Base-by-base conservation (phyloP, 2,329 filamentous ascomycete genomes). In the Botrytis fabae region DNA sequence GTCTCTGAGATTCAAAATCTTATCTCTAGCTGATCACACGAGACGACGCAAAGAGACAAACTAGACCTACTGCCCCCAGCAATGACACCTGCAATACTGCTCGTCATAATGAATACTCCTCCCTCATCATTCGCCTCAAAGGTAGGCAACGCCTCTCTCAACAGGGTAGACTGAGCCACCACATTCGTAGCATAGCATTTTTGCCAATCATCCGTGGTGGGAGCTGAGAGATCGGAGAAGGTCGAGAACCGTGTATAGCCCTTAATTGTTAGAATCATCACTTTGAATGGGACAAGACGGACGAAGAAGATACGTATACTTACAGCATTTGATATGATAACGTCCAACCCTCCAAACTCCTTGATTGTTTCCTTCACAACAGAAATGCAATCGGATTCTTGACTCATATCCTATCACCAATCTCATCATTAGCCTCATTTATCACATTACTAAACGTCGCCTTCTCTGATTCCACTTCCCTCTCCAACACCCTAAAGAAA, bases 311-410 rank as follows among this genome's bases (percentile, higher is more conserved):
- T 14, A 16, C n/a, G 18, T 42, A 2, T 18, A 81, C 85, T 64
- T 78, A 89, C 87, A 28, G 90, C 90, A 80, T 92, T 92, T 18
- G 88, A 88, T 75, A 92, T 84, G 38, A 92, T 84, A 72, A 92
- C 83, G 81, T 92, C 90, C 44, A 93, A 79, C 0, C 90, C 90
- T 4, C 89, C 90, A 35, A 92, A 81, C 35, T 83, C 80, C 70
- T 85, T 82, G 74, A 89, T 85, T 3, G 88, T 85, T 61, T 88
- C 83, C 72, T 86, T 82, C 8, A 92, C 85, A 1, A 85, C 82
- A 4, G 83, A 83, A 64, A 83, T 81, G 75, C 88, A 89, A 64
- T 90, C 89, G 14, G 81, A 81, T 72, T 87, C 83, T 5, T 83
- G 81, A 38, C 87, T 88, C 75, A 88, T 86, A 78, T 92, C 90